phyloP scores from a whole-genome alignment of 2,329 filamentous ascomycete species.

The Fonsecaea pedrosoi region DNA sequence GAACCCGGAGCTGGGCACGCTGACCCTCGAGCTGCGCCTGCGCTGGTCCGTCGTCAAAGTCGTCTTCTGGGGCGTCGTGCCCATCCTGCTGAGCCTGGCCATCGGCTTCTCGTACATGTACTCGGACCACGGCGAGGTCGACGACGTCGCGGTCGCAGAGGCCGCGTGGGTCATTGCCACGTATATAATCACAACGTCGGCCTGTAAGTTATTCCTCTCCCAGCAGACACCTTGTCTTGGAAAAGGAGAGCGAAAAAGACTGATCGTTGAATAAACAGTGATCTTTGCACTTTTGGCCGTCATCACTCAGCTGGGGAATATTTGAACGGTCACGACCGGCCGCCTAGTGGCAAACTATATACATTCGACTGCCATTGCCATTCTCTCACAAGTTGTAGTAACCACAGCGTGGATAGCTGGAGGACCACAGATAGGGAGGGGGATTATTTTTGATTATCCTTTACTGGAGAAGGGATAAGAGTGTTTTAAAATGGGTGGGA shows the following conservation, averaged over 20 bases:
- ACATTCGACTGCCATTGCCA: neutral
- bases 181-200: conserved; percentile 27
- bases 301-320: conserved; percentile 28
- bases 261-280: conserved; percentile 11
- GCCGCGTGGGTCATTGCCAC: conserved; percentile 28
- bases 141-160: conserved; percentile 26
- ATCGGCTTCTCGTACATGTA: conserved; percentile 30
- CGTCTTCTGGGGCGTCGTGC: conserved; percentile 24
- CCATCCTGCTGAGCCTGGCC: conserved; percentile 25
- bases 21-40: conserved; percentile 22
- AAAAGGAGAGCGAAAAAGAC: neutral
- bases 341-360: neutral
- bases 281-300: conserved; percentile 28
- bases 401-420: neutral
- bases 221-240: neutral
- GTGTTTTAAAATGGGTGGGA: too few species aligned
- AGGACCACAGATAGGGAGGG: neutral
- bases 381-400: neutral
- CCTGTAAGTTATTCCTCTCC: conserved; percentile 14
- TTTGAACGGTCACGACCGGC: conserved; percentile 7
- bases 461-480: too few species aligned
- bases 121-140: conserved; percentile 26
- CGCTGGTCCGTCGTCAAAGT: conserved; percentile 29
- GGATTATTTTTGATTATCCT: too few species aligned
- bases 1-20: conserved; percentile 20